Conservation (phyloP, 208 protist species). For the Trypanosoma conorhini region DNA sequence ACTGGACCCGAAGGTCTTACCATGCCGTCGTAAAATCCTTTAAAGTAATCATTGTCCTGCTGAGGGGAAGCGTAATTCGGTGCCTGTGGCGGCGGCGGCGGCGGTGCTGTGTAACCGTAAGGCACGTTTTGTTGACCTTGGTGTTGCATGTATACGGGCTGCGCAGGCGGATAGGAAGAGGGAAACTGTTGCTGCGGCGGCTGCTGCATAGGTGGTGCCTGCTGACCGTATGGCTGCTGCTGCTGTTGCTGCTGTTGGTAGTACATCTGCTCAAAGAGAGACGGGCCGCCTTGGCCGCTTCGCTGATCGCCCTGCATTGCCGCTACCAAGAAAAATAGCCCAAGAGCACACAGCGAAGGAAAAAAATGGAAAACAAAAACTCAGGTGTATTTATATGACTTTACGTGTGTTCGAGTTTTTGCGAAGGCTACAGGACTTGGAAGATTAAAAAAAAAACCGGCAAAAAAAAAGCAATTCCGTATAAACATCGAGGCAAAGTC, state of each 20-base stretch:
- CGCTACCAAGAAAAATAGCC: not conserved
- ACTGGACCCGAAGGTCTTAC: constrained; percentile 64
- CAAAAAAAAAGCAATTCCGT: not conserved
- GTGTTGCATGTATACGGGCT: constrained; percentile 29
- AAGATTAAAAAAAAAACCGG: not conserved
- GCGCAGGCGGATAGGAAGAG: constrained; percentile 10
- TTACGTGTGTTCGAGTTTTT: not conserved
- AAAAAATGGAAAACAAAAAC: constrained; percentile 11
- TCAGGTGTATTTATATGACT: constrained; percentile 14
- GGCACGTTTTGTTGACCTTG: constrained; percentile 1
- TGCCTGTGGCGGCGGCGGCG: constrained; percentile 15
- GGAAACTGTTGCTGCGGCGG: constrained; percentile 41
- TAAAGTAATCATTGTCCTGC: constrained; percentile 86
- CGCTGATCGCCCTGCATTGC: constrained; percentile 29
- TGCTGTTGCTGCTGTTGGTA: constrained; percentile 46
- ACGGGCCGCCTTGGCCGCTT: constrained; percentile 34
- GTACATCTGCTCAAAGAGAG: constrained; percentile 86
- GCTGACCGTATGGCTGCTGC: constrained; percentile 21
- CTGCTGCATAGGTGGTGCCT: constrained; percentile 32
- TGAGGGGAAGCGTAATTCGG: constrained; percentile 22
- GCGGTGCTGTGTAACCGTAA: constrained; percentile 6
- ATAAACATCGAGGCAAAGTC: not conserved
- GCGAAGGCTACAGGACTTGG: not conserved
- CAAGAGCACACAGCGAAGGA: not conserved
- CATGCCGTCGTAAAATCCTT: constrained; percentile 90